A percentile compares a stretch with the other conserved stretches of the same genome.
Conservation (phyloP, 805 yeast species). For the Saccharomycopsis capsularis region DNA sequence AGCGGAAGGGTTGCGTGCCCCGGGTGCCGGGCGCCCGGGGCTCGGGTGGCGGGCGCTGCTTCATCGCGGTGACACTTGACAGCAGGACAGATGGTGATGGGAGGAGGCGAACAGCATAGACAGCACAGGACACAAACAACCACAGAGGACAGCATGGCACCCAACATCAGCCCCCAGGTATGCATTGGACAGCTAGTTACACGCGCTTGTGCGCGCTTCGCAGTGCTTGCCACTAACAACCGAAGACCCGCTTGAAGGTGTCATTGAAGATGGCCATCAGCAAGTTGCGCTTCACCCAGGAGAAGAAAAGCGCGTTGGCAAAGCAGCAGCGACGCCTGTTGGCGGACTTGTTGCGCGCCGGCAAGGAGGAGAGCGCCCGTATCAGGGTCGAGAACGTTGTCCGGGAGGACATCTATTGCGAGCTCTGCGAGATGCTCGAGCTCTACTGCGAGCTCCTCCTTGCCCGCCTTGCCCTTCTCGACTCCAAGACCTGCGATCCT, state of each 20-base stretch:
- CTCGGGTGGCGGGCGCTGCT: no score
- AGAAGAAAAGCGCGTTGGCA: slow-evolving; percentile 65
- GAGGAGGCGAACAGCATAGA: neutral
- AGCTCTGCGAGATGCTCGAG: slow-evolving; percentile 71
- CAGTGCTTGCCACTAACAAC: neutral
- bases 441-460: slow-evolving; percentile 73
- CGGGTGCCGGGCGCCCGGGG: no score
- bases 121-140: neutral
- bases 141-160: slow-evolving; percentile 7
- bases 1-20: neutral
- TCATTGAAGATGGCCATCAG: slow-evolving; percentile 58
- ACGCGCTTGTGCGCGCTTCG: neutral
- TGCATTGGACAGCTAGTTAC: no score
- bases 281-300: slow-evolving; percentile 63
- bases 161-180: slow-evolving; percentile 14
- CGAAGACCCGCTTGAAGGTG: slow-evolving; percentile 28
- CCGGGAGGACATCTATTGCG: slow-evolving; percentile 73
- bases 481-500: slow-evolving; percentile 40
- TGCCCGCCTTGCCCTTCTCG: slow-evolving; percentile 63
- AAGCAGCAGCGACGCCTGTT: slow-evolving; percentile 64
- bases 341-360: slow-evolving; percentile 62
- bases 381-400: slow-evolving; percentile 81
- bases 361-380: slow-evolving; percentile 75
- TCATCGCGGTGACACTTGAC: no score
- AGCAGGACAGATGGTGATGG: no score